Evolutionary conservation across 768 basidiomycete genomes (phyloP), one percentile per base, ranked within the genome.

Genomic region (Macrolepiota albuminosa): DNA sequence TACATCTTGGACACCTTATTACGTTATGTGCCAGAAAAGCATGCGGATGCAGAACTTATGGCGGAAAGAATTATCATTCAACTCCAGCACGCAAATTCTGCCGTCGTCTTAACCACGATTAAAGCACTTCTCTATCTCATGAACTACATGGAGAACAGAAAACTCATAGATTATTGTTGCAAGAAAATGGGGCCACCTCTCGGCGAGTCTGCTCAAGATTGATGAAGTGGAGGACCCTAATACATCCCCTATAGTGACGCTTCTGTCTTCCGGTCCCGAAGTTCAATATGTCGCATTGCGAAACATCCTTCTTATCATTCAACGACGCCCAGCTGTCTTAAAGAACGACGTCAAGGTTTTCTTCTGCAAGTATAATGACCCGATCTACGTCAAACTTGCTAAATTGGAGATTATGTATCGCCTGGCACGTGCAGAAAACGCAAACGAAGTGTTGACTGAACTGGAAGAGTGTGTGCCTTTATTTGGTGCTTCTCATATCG

Each of bases 281-380:
- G 96, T 99, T 2, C 97, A 98, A 81, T 99, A 98, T 70, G 95
- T 99, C 57, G 93, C 94, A 2, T 77, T 99, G 34, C 87, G 97
- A 55, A 99, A 99, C 69, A 98, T 99, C 69, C 81, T 98, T 52
- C 83, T 99, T 51, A 97, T 99, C 71, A 95, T 99, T 63, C 97
- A 98, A 76, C 85, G 96, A 51, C 83, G 97, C 34, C 95, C 97
- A 3, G 74, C 86, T 13, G 93, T 99, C 36, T 78, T 99, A 45
- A 91, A 91, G 74, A 97, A 97, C 74, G 97, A 98, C 70, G 96
- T 99, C 69, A 94, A 94, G 67, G 95, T 98, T 14, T 98, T 99
- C 76, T 99, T 99, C 76, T 98, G 95, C 89, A 98, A 99, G 74
- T 99, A 98, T 73, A 98, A 98, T 71, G 97, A 98, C 68, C 97